Evolutionary conservation across 805 yeast species (phyloP), one percentile per base, ranked within the genome.

Genomic region (Yarrowia porcina): DNA sequence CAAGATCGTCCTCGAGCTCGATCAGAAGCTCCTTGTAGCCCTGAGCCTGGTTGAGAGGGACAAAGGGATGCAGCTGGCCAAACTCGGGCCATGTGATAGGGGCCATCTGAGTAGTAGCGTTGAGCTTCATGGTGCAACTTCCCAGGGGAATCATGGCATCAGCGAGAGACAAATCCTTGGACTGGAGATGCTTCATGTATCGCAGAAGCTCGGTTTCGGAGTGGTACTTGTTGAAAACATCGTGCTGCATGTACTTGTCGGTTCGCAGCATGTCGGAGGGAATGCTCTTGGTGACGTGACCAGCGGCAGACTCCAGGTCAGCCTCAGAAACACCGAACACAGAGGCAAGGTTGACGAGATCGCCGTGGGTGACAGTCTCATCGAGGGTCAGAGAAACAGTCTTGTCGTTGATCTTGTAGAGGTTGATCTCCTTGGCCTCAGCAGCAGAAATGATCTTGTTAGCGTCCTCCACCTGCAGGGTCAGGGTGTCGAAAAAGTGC

Each of bases 131-230:
- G 18, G 99, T 94, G 79, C 99, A 94, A 8, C 97, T 90, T 25
- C 99, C 99, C 66, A 94, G 81, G 21, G 99, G 96, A 66, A 94
- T 94, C 99, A 94, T 94, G 5, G 97, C 89, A 71, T 91, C 88
- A 11, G 98, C 97, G 64, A 94, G 80, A 0, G 98, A 93, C 65
- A 94, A 79, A 77, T 94, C 99, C 76, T 89, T 90, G 65, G 83
- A 75, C 76, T 94, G 98, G 61, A 94, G 79, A 65, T 82, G 81
- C 72, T 90, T 94, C 69, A 94, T 77, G 76, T 94, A 94, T 73
- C 99, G 84, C 68, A 94, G 80, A 88, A 94, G 88, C 59, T 97
- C 86, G 30, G 99, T 94, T 77, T 94, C 99, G 8, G 97, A 88
- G 72, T 90, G 98, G 75, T 94, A 86, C 21, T 82, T 75, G 76